Base-by-base conservation (phyloP, 352 stramenopile genomes). In the Discostella stelligera region DNA sequence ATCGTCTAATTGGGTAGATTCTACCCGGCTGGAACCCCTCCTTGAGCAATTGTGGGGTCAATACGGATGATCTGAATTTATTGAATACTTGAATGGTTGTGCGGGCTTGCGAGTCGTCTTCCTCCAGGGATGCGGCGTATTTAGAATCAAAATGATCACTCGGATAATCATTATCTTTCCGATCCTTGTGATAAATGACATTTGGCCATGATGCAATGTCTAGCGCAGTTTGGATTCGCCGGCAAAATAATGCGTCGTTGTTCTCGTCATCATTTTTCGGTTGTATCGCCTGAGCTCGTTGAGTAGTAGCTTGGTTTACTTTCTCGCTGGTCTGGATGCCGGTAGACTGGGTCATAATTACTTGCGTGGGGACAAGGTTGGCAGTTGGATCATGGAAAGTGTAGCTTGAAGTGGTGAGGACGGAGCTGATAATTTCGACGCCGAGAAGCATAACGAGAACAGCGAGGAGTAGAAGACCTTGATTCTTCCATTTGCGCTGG, bases 71-170 rank as follows among this genome's bases (percentile, higher is more conserved):
- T 20, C 65, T 10, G 5, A 73, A 21, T 62, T 48, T 59, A 49
- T 73, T 73, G 27, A 73, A 73, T 44, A 65, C 53, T 20, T 37
- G 37, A 27, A 73, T 48, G 32, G 52, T 73, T 5, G 65, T 27
- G 9, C 54, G 50, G 14, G 54, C 65, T 7, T 50, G 8, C 8
- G 21, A 23, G 27, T 73, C 46, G 0, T 66, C 65, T 23, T 66
- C 65, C 20, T 65, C 32, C 4, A 65, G 32, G 14, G 58, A 65
- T 27, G n/a, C 7, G 58, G 53, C 37, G 37, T 11, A 44, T 14
- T 10, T 5, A 32, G 5, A 32, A 44, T 44, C 37, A 14, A 44
- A 44, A 44, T 59, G 27, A 44, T 65, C 10, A 23, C 1, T 49
- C 4, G 32, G 8, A 30, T 65, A 20, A 20, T 18, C 0, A 16